Evolutionary conservation across 2,329 filamentous ascomycete genomes (phyloP), one percentile per base, ranked within the genome.

Genomic region (Geosmithia putterillii): DNA sequence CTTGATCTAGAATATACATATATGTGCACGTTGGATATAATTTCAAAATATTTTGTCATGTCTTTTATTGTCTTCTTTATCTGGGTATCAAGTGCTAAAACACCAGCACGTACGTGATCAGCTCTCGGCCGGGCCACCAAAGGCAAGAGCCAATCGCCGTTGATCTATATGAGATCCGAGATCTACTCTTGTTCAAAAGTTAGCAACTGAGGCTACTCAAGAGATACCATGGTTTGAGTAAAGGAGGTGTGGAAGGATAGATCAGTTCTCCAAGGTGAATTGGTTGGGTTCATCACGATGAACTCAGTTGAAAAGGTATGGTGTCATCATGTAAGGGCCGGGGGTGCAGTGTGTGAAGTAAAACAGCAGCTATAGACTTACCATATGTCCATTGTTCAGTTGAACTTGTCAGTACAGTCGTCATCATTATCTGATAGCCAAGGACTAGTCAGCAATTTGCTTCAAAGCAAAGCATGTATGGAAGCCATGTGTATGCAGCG

Each of bases 181-280:
- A n/a, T n/a, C 28, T 32, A 14, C 15, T 32, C 28, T 32, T 32
- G 10, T 32, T 32, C 28, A 9, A 9, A 32, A 7, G 28, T 32
- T 32, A 32, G 28, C 10, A 12, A 4, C 10, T 12, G 4, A 12
- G 28, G 10, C n/a, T n/a, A 32, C 28, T 32, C 15, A 12, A 14
- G 10, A 28, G 41, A 19, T 22, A 5, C 2, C 14, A 15, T 41
- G 35, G 32, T 21, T 23, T 9, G 32, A 4, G 34, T 36, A 35
- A 18, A 40, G 21, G 35, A 39, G 20, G 25, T 18, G 28, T 37
- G 8, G 22, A 19, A 28, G 22, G 38, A 51, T 51, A 55, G 49
- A 58, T 76, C 73, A 76, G 72, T 76, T 76, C 73, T 76, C 73
- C 73, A 76, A 76, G 72, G 71, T 76, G 73, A 74, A 69, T 59